Evolutionary conservation across 192 early-diverging fungal species (phyloP).

Genomic region (Martensiomyces pterosporus): DNA sequence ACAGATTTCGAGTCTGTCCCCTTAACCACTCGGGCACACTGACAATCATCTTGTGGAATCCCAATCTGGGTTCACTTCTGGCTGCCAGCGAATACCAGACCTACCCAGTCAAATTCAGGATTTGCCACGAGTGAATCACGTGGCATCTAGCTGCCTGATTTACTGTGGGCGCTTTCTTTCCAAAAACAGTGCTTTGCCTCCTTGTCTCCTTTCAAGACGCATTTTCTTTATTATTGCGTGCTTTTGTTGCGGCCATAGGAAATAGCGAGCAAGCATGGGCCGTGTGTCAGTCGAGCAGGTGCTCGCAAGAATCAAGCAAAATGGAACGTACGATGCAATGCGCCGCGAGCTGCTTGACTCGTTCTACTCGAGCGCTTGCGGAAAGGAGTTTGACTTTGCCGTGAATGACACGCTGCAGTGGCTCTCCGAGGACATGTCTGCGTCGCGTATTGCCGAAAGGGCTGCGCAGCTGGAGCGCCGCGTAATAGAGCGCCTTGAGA

Average conservation of each 20-base stretch:
- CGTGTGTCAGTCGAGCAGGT: conserved; percentile 30
- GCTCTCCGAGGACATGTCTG: conserved; percentile 3
- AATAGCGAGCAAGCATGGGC: conserved; percentile 1
- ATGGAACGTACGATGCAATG: conserved; percentile 29
- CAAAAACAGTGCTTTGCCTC: background rate
- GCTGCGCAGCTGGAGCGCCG: conserved; percentile 10
- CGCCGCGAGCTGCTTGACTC: conserved; percentile 19
- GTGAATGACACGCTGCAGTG: conserved; percentile 10
- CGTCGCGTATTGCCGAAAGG: background rate
- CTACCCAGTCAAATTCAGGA: too few relatives aligned
- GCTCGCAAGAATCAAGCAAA: conserved; percentile 15
- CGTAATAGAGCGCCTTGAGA: conserved; percentile 14
- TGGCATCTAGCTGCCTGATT: too few relatives aligned
- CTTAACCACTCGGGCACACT: too few relatives aligned
- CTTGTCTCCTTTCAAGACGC: too few relatives aligned
- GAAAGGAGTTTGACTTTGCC: conserved; percentile 16
- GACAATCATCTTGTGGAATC: too few relatives aligned
- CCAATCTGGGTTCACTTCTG: too few relatives aligned
- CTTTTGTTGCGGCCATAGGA: background rate
- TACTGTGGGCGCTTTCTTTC: background rate
- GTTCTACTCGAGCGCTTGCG: conserved; percentile 18
- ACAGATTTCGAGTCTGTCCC: too few relatives aligned
- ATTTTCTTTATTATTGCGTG: too few relatives aligned
- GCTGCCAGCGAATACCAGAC: too few relatives aligned
- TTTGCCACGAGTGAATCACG: too few relatives aligned